Percentiles rank a stretch among this genome's conserved stretches.
phyloP scores from a whole-genome alignment of 257 asterid genomes.

The Solanum chiquidenum region DNA sequence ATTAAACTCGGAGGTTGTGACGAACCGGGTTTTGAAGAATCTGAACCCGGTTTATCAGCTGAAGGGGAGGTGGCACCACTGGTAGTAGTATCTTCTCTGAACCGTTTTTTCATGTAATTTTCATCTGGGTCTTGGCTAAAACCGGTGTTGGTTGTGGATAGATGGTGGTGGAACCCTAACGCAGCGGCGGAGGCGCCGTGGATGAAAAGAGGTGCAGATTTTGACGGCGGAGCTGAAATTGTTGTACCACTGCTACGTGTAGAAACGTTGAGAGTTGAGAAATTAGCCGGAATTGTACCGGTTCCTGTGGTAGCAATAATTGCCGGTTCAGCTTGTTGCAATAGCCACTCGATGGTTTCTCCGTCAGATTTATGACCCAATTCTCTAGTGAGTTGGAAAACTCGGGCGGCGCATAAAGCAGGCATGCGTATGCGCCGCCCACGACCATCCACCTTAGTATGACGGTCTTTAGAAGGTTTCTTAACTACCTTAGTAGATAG shows the following conservation, averaged over 20 bases:
- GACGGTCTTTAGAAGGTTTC: conserved; percentile 32
- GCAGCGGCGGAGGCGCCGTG: background rate
- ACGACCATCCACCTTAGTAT: conserved; percentile 32
- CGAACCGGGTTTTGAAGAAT: conserved; percentile 35
- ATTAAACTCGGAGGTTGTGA: conserved; percentile 43
- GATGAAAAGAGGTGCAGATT: background rate
- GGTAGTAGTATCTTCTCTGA: conserved; percentile 36
- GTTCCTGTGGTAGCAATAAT: background rate
- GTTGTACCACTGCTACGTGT: background rate
- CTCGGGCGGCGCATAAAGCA: conserved; percentile 30
- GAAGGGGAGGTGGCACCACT: conserved; percentile 48
- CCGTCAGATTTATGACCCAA: conserved; percentile 32
- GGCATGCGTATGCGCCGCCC: conserved; percentile 37
- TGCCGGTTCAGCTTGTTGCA: background rate
- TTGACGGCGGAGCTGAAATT: background rate
- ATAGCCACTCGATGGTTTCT: conserved; percentile 10
- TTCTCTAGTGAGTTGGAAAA: conserved; percentile 28
- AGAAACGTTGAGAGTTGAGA: background rate
- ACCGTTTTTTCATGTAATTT: conserved; percentile 55
- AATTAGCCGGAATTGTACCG: background rate
- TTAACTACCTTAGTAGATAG: background rate
- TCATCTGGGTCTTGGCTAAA: conserved; percentile 59
- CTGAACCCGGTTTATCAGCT: conserved; percentile 36
- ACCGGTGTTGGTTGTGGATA: conserved; percentile 32
- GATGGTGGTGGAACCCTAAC: conserved; percentile 87